A percentile compares a stretch with the other conserved stretches of the same genome.
Conservation (phyloP, 2,329 filamentous ascomycete genomes). For the Thelonectria discophora region DNA sequence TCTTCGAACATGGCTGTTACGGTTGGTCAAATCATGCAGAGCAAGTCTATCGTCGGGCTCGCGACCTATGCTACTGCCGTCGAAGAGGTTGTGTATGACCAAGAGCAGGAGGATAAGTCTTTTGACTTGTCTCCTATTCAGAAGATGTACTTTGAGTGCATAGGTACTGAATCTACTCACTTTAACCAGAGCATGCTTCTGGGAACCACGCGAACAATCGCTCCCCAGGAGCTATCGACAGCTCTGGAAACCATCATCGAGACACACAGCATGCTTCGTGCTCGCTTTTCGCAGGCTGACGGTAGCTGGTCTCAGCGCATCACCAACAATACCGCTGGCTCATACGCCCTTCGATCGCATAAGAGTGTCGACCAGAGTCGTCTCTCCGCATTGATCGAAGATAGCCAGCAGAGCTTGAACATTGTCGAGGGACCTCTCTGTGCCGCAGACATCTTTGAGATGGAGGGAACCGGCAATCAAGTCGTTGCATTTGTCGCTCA, state of each 20-base stretch:
- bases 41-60: constrained; percentile 36
- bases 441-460: constrained; percentile 26
- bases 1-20: constrained; percentile 27
- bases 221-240: background rate
- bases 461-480: constrained; percentile 15
- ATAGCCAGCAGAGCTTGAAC: constrained; percentile 18
- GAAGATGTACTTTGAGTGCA: constrained; percentile 26
- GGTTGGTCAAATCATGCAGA: constrained; percentile 33
- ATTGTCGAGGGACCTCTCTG: constrained; percentile 26
- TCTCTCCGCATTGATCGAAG: constrained; percentile 1
- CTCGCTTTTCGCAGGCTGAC: constrained; percentile 11
- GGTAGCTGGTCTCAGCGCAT: constrained; percentile 24
- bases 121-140: constrained; percentile 28
- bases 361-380: background rate
- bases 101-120: constrained; percentile 10
- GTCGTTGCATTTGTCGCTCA: constrained; percentile 43
- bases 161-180: constrained; percentile 13
- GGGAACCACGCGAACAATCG: constrained; percentile 10
- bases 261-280: constrained; percentile 33
- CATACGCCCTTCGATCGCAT: constrained; percentile 15
- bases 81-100: background rate
- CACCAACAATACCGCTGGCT: constrained; percentile 8
- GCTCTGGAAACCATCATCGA: constrained; percentile 22
- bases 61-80: constrained; percentile 18
- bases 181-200: constrained; percentile 35